These are phyloP conservation scores for Sclerospora graminicola DNA, from an alignment of 352 stramenopile species.

Conservation along the genomic window DNA sequence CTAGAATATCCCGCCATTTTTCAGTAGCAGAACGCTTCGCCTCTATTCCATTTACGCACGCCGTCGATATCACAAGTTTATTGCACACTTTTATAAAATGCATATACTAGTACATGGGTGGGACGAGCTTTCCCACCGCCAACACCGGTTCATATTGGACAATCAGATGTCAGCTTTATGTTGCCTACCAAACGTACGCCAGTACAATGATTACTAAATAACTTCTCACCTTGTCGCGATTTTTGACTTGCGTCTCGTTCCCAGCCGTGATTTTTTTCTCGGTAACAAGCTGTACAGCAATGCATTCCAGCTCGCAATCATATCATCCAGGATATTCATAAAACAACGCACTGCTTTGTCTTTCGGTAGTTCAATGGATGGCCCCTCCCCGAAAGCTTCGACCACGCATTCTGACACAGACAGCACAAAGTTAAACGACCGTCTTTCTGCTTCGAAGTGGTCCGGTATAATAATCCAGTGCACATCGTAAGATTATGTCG, in stretches of 20 bases:
- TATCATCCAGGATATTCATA: conserved; percentile 25
- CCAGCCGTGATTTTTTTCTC: conserved; percentile 46
- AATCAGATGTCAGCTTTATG: background rate
- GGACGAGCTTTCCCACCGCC: conserved; percentile 24
- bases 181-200: background rate
- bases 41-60: conserved; percentile 58
- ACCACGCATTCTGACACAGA: conserved; percentile 25
- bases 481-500: background rate
- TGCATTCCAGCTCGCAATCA: conserved; percentile 39
- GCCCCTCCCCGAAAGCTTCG: conserved; percentile 17
- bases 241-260: conserved; percentile 50
- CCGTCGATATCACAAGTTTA: conserved; percentile 38
- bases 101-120: conserved; percentile 30
- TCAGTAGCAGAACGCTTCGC: conserved; percentile 65
- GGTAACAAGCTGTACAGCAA: conserved; percentile 28
- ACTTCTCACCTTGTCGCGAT: conserved; percentile 26
- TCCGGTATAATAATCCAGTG: conserved; percentile 4
- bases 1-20: conserved; percentile 53
- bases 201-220: background rate
- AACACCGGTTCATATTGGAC: conserved; percentile 11
- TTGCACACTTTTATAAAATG: conserved; percentile 42
- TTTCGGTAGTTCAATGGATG: conserved; percentile 22
- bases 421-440: conserved; percentile 23
- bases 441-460: conserved; percentile 6
- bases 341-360: conserved; percentile 22